These are phyloP conservation scores for Rhodotorula sp. DNA, from an alignment of 1,284 basidiomycete species.

Conservation along the genomic window DNA sequence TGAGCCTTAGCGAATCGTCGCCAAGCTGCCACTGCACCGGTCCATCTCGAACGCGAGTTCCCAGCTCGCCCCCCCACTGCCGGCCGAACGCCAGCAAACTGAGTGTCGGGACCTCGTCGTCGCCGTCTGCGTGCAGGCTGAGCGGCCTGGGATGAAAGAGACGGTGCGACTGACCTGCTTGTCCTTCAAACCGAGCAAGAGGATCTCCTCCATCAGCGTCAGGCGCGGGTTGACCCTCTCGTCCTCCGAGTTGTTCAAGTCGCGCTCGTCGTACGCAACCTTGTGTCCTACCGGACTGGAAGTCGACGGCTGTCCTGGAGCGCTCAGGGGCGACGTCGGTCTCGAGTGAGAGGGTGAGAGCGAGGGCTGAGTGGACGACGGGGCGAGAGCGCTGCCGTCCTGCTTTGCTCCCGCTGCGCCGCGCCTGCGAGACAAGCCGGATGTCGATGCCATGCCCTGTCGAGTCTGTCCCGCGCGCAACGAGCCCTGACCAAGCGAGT, in stretches of 20 bases:
- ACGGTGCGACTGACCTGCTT: constrained; percentile 32
- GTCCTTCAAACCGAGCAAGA: constrained; percentile 67
- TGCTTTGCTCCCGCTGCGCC: background rate
- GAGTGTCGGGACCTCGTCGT: background rate
- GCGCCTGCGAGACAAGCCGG: constrained; percentile 3
- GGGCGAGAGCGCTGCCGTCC: background rate
- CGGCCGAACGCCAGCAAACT: too few species aligned
- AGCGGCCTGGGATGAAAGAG: background rate
- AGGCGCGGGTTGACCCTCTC: constrained; percentile 73
- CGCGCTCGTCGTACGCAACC: constrained; percentile 91
- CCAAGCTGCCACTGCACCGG: background rate
- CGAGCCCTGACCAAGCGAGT: too few species aligned
- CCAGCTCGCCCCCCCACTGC: background rate
- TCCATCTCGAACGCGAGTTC: background rate
- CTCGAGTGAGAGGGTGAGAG: background rate
- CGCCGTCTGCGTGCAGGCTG: background rate
- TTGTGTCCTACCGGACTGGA: constrained; percentile 51
- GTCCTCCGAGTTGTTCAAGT: constrained; percentile 73
- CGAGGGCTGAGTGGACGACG: constrained; percentile 10
- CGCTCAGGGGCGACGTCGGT: background rate
- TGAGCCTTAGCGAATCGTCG: background rate
- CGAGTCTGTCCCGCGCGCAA: too few species aligned
- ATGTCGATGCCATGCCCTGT: constrained; percentile 6
- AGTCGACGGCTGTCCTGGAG: background rate
- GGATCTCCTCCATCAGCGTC: constrained; percentile 95